A percentile compares a stretch with the other conserved stretches of the same genome.
Evolutionary conservation across 805 yeast species (phyloP).

Genomic region (Teunomyces gatunensis): DNA sequence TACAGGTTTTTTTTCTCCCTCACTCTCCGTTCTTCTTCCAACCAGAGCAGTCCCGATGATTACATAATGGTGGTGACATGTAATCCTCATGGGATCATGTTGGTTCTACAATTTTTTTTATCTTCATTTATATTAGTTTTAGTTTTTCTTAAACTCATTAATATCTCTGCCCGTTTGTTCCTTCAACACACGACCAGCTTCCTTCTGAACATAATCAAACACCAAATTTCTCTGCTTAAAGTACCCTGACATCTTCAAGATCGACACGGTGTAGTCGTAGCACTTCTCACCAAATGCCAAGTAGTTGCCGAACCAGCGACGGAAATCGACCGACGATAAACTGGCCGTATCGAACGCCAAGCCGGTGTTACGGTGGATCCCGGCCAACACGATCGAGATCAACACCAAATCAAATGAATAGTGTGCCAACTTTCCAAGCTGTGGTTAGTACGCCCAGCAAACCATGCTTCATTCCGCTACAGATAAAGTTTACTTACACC

Average conservation of each 20-base stretch:
- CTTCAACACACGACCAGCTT: conserved; percentile 27
- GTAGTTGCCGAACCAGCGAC: conserved; percentile 51
- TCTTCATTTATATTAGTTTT: neutral
- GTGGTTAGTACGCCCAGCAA: conserved; percentile 4
- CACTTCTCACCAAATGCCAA: conserved; percentile 60
- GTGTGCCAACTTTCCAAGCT: conserved; percentile 68
- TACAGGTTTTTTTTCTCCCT: conserved; percentile 6
- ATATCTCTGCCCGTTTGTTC: conserved; percentile 30
- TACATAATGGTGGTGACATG: neutral
- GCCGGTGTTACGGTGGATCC: conserved; percentile 82
- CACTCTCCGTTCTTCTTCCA: neutral
- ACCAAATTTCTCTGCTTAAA: conserved; percentile 46
- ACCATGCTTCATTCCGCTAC: neutral
- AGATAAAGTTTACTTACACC: conserved; percentile 6
- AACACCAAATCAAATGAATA: conserved; percentile 74
- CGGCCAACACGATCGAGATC: conserved; percentile 80
- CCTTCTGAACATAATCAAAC: conserved; percentile 32
- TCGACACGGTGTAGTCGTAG: conserved; percentile 47
- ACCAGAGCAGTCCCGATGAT: neutral
- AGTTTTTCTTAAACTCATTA: conserved; percentile 13
- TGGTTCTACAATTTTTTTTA: neutral
- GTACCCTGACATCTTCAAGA: conserved; percentile 47
- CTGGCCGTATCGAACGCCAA: conserved; percentile 50
- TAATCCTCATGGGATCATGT: neutral
- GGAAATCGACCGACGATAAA: conserved; percentile 46